A percentile compares a stretch with the other conserved stretches of the same genome.
phyloP scores from a whole-genome alignment of 1,139 yeast species.

The Hyphopichia khmerensis region DNA sequence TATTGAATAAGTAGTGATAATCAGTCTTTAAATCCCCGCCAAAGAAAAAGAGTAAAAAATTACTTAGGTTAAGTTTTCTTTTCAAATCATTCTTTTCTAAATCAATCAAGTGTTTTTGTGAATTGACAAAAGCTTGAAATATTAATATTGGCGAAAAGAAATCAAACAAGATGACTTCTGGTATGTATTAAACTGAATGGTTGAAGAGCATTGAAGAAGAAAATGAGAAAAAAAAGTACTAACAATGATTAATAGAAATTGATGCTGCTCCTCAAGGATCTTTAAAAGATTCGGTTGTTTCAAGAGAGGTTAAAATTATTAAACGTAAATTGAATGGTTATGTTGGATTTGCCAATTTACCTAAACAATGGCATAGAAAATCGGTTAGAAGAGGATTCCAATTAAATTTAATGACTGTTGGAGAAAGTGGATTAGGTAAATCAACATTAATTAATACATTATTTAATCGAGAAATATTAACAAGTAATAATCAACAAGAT shows the following conservation, averaged over 20 bases:
- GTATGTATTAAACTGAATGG: conserved; percentile 9
- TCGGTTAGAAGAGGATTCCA: conserved; percentile 92
- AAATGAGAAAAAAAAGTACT: neutral
- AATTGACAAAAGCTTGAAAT: neutral
- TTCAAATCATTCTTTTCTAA: too few species aligned
- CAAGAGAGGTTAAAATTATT: conserved; percentile 55
- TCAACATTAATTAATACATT: conserved; percentile 88
- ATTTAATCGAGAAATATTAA: conserved; percentile 73
- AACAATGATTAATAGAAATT: conserved; percentile 5
- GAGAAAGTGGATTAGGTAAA: conserved; percentile 93
- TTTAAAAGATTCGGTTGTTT: conserved; percentile 16
- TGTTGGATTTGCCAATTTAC: conserved; percentile 97
- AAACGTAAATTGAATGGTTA: conserved; percentile 85
- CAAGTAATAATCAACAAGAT: conserved; percentile 13
- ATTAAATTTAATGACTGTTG: conserved; percentile 86
- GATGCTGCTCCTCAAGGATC: conserved; percentile 7
- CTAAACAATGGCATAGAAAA: conserved; percentile 98
- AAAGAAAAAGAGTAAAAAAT: too few species aligned
- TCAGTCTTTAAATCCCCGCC: neutral
- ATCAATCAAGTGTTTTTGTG: neutral
- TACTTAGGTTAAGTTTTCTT: too few species aligned
- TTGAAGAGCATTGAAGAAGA: too few species aligned
- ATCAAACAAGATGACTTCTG: too few species aligned
- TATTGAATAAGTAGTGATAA: neutral
- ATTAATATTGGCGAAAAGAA: neutral